Percentiles rank a stretch among this genome's conserved stretches.
phyloP scores from a whole-genome alignment of 768 basidiomycete genomes.

The Cystobasidium onofrii region DNA sequence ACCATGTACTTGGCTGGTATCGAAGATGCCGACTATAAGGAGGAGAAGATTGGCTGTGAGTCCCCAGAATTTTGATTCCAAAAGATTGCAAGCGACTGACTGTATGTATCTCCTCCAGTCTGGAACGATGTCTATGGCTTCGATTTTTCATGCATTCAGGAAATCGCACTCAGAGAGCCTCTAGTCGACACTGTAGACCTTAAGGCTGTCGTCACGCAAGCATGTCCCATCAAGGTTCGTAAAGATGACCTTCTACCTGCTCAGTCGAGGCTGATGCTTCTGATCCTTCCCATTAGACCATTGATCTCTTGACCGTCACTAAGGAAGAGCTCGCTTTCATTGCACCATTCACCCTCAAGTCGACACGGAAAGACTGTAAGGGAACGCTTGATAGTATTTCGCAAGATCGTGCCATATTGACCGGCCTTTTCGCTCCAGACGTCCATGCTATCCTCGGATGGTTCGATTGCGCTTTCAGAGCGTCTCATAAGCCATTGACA shows the following conservation, averaged over 20 bases:
- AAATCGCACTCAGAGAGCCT: slow-evolving; percentile 91
- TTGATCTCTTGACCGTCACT: slow-evolving; percentile 79
- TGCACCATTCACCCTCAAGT: slow-evolving; percentile 66
- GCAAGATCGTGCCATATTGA: too few relatives aligned
- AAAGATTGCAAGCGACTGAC: too few relatives aligned
- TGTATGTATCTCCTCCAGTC: slow-evolving; percentile 52
- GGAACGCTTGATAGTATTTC: slow-evolving; percentile 25
- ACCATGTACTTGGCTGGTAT: slow-evolving; percentile 90
- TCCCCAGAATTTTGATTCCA: too few relatives aligned
- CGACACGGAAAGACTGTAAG: slow-evolving; percentile 85
- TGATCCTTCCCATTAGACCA: slow-evolving; percentile 53
- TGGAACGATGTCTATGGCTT: slow-evolving; percentile 99
- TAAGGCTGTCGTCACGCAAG: slow-evolving; percentile 87
- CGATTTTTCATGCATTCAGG: slow-evolving; percentile 98
- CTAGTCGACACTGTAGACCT: slow-evolving; percentile 98
- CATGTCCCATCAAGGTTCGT: slow-evolving; percentile 73
- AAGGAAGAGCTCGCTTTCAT: slow-evolving; percentile 90
- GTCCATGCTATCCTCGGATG: slow-evolving; percentile 96
- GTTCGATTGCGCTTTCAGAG: slow-evolving; percentile 95
- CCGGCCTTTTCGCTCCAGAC: slow-evolving; percentile 52
- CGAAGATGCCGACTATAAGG: slow-evolving; percentile 98
- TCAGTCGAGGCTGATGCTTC: not conserved
- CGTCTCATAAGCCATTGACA: slow-evolving; percentile 86
- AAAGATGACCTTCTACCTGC: too few relatives aligned
- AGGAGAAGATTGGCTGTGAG: slow-evolving; percentile 98